Evolutionary conservation across 129 eudicot genomes (phyloP), one percentile per base, ranked within the genome.

Genomic region (Chrysanthemum makinoi): DNA sequence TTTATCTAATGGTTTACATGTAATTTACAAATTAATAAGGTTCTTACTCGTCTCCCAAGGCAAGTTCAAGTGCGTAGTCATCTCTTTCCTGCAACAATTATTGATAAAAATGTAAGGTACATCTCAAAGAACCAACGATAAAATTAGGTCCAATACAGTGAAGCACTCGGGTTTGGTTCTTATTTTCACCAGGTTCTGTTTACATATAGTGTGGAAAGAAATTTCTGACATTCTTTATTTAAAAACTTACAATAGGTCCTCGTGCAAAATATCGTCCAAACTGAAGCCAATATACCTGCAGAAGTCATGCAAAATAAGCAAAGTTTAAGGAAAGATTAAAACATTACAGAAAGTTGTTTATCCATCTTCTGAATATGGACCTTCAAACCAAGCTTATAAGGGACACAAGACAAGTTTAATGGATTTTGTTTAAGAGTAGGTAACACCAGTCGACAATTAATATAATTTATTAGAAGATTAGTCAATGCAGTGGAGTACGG

Each of bases 191-290:
- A 7, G 44, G 44, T 16, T 17, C 28, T 28, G 56, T 1, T 44
- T 17, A 44, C 33, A 68, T 17, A 44, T 48, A 68, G 14, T 16
- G 22, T 59, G 53, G 49, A 60, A 55, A 46, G 13, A 77, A 51
- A 2, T 22, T 63, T 63, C 50, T 3, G 18, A 24, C 5, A 44
- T 43, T 15, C 18, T 12, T 24, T 16, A 51, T 26, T 58, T 2
- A 6, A 60, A 60, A 72, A 77, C 98, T 87, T 89, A 94, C 98
- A 66, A 94, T 81, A 39, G 97, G 98, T 24, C 97, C 98, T 75
- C 97, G 84, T 22, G 98, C 98, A 75, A 94, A 94, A 80, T 94
- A 94, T 81, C 98, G 84, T 72, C 98, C 98, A 62, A 94, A 94
- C 59, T 94, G 98, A 67, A 94, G 98, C 98, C 98, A 94, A 47